These are phyloP conservation scores for Mucor mucedo DNA, from an alignment of 371 early-diverging fungal genomes.

Conservation along the genomic window DNA sequence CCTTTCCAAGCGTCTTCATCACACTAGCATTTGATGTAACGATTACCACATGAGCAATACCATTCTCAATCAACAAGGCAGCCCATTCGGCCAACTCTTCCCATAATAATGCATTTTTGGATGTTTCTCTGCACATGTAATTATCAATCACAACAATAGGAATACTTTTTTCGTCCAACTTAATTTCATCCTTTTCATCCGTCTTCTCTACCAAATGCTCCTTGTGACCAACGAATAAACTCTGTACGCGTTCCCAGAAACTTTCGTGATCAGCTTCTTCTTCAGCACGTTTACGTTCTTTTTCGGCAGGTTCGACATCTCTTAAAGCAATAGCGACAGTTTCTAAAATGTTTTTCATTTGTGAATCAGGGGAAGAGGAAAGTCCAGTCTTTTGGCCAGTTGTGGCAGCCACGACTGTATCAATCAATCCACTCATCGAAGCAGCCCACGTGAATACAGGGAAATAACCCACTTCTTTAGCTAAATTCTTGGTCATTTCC, in stretches of 20 bases:
- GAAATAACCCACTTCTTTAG: constrained; percentile 79
- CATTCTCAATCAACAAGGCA: constrained; percentile 72
- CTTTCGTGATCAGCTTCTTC: constrained; percentile 15
- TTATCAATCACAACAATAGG: constrained; percentile 92
- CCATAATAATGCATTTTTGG: constrained; percentile 64
- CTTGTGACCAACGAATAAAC: constrained; percentile 6
- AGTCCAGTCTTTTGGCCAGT: constrained; percentile 87
- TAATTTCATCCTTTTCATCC: constrained; percentile 23
- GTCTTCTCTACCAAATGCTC: background rate
- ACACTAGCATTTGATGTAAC: constrained; percentile 80
- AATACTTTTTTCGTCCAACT: constrained; percentile 43
- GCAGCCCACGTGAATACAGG: constrained; percentile 84
- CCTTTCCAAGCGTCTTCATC: constrained; percentile 73
- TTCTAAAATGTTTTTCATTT: constrained; percentile 67
- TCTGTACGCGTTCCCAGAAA: constrained; percentile 12
- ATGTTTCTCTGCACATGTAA: constrained; percentile 76
- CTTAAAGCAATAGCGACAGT: constrained; percentile 63
- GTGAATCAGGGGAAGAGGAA: constrained; percentile 63
- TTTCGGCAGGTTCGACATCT: constrained; percentile 36
- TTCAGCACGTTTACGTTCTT: constrained; percentile 12
- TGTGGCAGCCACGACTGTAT: constrained; percentile 80
- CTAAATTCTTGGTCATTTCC: constrained; percentile 69
- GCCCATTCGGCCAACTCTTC: constrained; percentile 82
- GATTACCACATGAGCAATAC: constrained; percentile 91
- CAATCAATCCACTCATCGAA: constrained; percentile 72